phyloP scores from a whole-genome alignment of 1,284 basidiomycete species.

The Leccinum pallidistipes region DNA sequence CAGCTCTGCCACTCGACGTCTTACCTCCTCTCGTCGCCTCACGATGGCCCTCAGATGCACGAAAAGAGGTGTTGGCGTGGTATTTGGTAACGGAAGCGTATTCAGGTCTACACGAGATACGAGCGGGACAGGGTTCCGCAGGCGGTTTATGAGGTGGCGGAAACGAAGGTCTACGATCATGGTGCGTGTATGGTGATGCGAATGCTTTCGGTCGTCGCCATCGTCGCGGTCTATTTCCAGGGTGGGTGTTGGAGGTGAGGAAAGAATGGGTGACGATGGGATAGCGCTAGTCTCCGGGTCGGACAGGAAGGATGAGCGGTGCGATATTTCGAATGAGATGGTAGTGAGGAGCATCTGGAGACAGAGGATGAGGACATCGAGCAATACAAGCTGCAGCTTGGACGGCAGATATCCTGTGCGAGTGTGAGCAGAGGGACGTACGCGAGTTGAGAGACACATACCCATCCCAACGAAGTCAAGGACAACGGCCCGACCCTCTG shows the following conservation, averaged over 20 bases:
- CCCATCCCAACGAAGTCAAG: slow-evolving; percentile 78
- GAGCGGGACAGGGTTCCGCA: slow-evolving; percentile 52
- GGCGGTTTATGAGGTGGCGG: slow-evolving; percentile 48
- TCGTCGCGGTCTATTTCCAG: slow-evolving; percentile 26
- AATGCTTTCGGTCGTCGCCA: slow-evolving; percentile 24
- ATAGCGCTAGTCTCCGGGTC: slow-evolving; percentile 27
- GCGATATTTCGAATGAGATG: slow-evolving; percentile 63
- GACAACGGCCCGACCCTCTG: slow-evolving; percentile 57
- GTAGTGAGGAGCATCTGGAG: slow-evolving; percentile 63
- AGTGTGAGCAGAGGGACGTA: slow-evolving; percentile 12
- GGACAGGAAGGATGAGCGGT: slow-evolving; percentile 35
- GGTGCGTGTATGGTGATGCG: slow-evolving; percentile 31
- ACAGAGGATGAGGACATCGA: slow-evolving; percentile 65
- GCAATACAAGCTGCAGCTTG: slow-evolving; percentile 56
- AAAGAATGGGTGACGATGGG: slow-evolving; percentile 25
- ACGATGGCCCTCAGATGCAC: slow-evolving; percentile 53
- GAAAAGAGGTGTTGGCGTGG: slow-evolving; percentile 52
- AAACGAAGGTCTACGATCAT: slow-evolving; percentile 64
- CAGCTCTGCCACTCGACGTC: slow-evolving; percentile 34
- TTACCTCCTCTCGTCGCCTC: slow-evolving; percentile 43
- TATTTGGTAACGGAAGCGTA: slow-evolving; percentile 60
- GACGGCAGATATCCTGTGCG: slow-evolving; percentile 58
- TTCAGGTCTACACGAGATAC: slow-evolving; percentile 36
- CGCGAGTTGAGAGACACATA: slow-evolving; percentile 37
- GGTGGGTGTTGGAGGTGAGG: slow-evolving; percentile 21